Percentiles rank a stretch among this genome's conserved stretches.
Conservation (phyloP, 805 yeast genomes). For the Candida suzukii region DNA sequence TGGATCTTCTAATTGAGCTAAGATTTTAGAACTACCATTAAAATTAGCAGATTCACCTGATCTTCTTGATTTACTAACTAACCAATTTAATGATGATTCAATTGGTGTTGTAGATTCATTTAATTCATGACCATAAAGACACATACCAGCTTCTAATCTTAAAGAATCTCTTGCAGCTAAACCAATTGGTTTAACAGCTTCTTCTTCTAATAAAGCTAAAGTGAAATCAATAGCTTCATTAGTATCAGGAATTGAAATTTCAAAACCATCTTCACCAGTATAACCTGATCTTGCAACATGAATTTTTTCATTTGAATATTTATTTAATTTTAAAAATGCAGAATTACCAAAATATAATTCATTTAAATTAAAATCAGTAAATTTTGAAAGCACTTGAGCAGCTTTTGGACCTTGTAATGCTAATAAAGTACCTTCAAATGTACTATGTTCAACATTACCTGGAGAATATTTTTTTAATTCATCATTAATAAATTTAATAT, state of each 20-base stretch:
- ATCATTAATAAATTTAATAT: slow-evolving; percentile 51
- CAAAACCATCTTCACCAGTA: slow-evolving; percentile 99
- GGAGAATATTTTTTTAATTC: slow-evolving; percentile 34
- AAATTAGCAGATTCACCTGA: slow-evolving; percentile 38
- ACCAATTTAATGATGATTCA: slow-evolving; percentile 86
- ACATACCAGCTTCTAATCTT: slow-evolving; percentile 97
- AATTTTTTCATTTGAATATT: slow-evolving; percentile 34
- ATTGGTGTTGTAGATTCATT: slow-evolving; percentile 76
- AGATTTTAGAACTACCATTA: slow-evolving; percentile 70
- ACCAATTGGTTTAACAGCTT: slow-evolving; percentile 76
- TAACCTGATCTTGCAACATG: slow-evolving; percentile 95
- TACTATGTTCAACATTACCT: slow-evolving; percentile 25
- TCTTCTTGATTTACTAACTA: slow-evolving; percentile 77
- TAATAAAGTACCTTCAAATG: slow-evolving; percentile 66
- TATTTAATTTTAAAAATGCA: slow-evolving; percentile 36
- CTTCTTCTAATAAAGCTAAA: slow-evolving; percentile 44
- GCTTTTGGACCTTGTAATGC: slow-evolving; percentile 95
- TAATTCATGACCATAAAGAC: slow-evolving; percentile 91
- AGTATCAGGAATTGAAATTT: slow-evolving; percentile 64
- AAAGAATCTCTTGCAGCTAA: slow-evolving; percentile 97
- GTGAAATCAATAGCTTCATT: slow-evolving; percentile 56
- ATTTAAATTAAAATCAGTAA: slow-evolving; percentile 51
- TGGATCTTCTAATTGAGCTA: slow-evolving; percentile 57
- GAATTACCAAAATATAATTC: slow-evolving; percentile 71
- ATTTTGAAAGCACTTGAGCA: slow-evolving; percentile 53